Percentiles rank a stretch among this genome's conserved stretches.
Evolutionary conservation across 1,284 basidiomycete genomes (phyloP).

Genomic region (Ceratobasidium sp.): DNA sequence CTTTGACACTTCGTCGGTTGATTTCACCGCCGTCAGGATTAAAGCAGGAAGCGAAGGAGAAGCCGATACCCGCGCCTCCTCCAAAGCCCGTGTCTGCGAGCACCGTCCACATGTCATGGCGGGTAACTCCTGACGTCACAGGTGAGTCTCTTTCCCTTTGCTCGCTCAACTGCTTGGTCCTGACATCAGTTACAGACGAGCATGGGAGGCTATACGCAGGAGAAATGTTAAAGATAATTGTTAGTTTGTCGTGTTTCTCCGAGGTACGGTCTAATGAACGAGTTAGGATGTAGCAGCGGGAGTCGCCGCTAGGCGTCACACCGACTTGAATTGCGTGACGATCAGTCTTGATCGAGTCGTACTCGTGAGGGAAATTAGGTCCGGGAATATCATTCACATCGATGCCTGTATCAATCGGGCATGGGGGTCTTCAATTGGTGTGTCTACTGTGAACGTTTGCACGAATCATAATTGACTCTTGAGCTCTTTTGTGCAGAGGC

Average conservation of each 20-base stretch:
- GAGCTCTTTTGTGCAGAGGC: conserved; percentile 54
- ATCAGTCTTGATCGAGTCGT: conserved; percentile 56
- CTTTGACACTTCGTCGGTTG: conserved; percentile 21
- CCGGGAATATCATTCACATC: conserved; percentile 55
- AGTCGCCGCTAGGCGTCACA: conserved; percentile 57
- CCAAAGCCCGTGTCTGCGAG: conserved; percentile 40
- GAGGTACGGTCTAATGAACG: too few species aligned
- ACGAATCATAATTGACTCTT: neutral
- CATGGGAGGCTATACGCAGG: conserved; percentile 55
- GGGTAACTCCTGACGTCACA: conserved; percentile 48
- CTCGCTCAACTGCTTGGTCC: neutral
- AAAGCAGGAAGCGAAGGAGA: conserved; percentile 11
- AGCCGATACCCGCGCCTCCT: neutral
- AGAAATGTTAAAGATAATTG: conserved; percentile 57
- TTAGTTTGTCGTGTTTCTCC: too few species aligned
- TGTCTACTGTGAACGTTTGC: neutral
- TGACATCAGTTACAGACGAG: conserved; percentile 47
- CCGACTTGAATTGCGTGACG: conserved; percentile 56
- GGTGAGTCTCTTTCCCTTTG: conserved; percentile 17
- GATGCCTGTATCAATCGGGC: conserved; percentile 57
- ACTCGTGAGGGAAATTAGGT: conserved; percentile 50
- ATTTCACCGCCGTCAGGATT: neutral
- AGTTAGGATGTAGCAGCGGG: conserved; percentile 59
- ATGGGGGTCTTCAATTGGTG: conserved; percentile 53
- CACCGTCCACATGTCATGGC: conserved; percentile 40